A percentile compares a stretch with the other conserved stretches of the same genome.
phyloP scores from a whole-genome alignment of 495 filamentous ascomycete genomes.

The Aeminium ludgeri region DNA sequence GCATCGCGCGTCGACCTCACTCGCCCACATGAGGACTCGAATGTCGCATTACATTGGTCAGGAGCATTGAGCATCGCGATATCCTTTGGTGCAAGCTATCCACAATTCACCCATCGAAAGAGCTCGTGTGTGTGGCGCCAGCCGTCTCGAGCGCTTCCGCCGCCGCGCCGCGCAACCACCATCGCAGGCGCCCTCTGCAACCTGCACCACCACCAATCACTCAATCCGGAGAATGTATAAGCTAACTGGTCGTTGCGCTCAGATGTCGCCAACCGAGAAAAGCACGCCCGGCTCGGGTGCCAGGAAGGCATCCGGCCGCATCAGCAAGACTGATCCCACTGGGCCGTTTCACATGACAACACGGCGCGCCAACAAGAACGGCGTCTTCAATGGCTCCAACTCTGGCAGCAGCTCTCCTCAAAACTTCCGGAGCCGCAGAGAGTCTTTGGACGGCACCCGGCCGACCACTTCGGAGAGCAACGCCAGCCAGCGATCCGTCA shows the following conservation, averaged over 20 bases:
- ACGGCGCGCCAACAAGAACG: conserved; percentile 2
- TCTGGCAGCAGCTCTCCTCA: conserved; percentile 11
- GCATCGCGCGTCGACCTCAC: background rate
- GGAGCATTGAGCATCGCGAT: background rate
- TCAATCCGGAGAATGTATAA: background rate
- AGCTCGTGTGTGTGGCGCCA: background rate
- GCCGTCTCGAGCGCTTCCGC: background rate
- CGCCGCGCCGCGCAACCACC: background rate
- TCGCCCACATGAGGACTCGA: background rate
- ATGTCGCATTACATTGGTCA: background rate
- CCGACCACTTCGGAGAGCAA: conserved; percentile 10
- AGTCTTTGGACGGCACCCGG: conserved; percentile 9
- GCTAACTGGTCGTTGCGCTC: background rate
- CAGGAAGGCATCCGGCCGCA: conserved; percentile 3
- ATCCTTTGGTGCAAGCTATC: background rate
- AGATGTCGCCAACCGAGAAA: conserved; percentile 1
- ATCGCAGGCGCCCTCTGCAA: background rate
- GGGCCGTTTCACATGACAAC: conserved; percentile 17
- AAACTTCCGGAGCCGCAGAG: conserved; percentile 1
- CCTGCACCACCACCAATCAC: background rate
- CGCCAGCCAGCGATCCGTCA: conserved; percentile 4
- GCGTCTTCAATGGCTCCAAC: background rate
- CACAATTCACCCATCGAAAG: background rate
- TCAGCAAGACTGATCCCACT: conserved; percentile 14
- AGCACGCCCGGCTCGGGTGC: conserved; percentile 9